These are phyloP conservation scores for Globisporangium megalacanthum DNA, from an alignment of 352 stramenopile genomes.

Conservation along the genomic window DNA sequence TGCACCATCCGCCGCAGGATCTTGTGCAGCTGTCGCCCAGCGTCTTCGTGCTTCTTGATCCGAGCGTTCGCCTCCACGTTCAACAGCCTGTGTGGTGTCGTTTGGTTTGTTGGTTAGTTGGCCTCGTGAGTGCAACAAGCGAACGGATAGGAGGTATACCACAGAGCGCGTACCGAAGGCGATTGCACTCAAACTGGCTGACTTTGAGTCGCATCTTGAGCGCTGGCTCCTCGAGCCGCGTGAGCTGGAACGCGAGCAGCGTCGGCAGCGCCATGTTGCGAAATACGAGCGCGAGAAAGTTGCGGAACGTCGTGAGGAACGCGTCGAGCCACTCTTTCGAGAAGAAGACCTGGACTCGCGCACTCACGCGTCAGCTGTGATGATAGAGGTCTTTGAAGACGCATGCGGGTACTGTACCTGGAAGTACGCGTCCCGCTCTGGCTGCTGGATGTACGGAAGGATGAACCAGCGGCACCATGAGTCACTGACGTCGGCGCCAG, in stretches of 20 bases:
- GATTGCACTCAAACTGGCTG: conserved; percentile 65
- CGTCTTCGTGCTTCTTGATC: conserved; percentile 61
- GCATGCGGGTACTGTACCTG: conserved; percentile 24
- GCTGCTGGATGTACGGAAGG: conserved; percentile 68
- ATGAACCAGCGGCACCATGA: conserved; percentile 83
- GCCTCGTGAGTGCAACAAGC: neutral
- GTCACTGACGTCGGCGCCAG: conserved; percentile 19
- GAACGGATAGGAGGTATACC: too few species aligned
- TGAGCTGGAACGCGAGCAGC: conserved; percentile 69
- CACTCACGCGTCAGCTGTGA: neutral
- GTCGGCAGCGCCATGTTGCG: conserved; percentile 66
- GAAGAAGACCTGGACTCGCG: conserved; percentile 46
- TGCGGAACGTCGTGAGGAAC: conserved; percentile 73
- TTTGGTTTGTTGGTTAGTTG: neutral
- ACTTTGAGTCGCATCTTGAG: conserved; percentile 64
- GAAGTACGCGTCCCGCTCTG: conserved; percentile 70
- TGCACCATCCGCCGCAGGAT: conserved; percentile 65
- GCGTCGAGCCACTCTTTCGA: conserved; percentile 61
- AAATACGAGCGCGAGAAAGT: conserved; percentile 78
- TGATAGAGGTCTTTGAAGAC: too few species aligned
- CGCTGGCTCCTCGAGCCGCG: conserved; percentile 57
- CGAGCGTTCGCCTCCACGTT: conserved; percentile 44
- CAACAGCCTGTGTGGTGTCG: conserved; percentile 17
- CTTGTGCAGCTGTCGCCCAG: conserved; percentile 49
- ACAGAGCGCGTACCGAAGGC: conserved; percentile 38